Conservation (phyloP, 768 basidiomycete species). For the Termitomyces sp. region DNA sequence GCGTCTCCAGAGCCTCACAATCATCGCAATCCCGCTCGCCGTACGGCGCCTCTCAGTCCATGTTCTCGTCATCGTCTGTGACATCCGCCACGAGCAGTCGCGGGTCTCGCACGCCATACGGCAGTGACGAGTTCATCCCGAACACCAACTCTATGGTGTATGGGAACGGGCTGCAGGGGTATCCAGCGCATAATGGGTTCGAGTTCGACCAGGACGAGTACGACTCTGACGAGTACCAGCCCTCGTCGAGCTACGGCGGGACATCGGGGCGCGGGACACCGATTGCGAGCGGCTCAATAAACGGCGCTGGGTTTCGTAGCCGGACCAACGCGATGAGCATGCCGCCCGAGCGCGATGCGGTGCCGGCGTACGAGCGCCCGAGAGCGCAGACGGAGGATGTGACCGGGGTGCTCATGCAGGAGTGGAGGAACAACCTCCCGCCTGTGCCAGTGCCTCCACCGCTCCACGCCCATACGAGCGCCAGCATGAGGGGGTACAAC, state of each 20-base stretch:
- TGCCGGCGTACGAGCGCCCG: constrained; percentile 46
- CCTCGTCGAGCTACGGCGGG: constrained; percentile 36
- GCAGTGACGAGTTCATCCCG: constrained; percentile 35
- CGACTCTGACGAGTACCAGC: constrained; percentile 74
- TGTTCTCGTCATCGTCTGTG: constrained; percentile 24
- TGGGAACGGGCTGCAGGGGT: constrained; percentile 45
- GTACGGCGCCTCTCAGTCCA: constrained; percentile 23
- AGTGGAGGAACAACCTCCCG: constrained; percentile 56
- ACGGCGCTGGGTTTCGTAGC: constrained; percentile 38
- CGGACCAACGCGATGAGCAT: constrained; percentile 55
- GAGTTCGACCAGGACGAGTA: constrained; percentile 70
- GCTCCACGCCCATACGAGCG: too few relatives aligned
- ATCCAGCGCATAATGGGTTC: constrained; percentile 65
- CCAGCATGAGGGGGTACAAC: constrained; percentile 32
- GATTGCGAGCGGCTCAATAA: constrained; percentile 18
- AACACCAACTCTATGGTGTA: constrained; percentile 23
- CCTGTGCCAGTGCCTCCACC: constrained; percentile 29
- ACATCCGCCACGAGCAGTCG: constrained; percentile 26
- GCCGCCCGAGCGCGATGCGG: constrained; percentile 53
- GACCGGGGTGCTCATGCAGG: constrained; percentile 57
- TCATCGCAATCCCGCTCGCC: constrained; percentile 15
- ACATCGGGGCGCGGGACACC: constrained; percentile 74
- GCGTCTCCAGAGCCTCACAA: constrained; percentile 30
- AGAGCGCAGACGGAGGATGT: constrained; percentile 69
- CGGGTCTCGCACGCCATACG: constrained; percentile 28